Conservation (phyloP, 257 asterid genomes). For the Solanum pimpinellifolium region DNA sequence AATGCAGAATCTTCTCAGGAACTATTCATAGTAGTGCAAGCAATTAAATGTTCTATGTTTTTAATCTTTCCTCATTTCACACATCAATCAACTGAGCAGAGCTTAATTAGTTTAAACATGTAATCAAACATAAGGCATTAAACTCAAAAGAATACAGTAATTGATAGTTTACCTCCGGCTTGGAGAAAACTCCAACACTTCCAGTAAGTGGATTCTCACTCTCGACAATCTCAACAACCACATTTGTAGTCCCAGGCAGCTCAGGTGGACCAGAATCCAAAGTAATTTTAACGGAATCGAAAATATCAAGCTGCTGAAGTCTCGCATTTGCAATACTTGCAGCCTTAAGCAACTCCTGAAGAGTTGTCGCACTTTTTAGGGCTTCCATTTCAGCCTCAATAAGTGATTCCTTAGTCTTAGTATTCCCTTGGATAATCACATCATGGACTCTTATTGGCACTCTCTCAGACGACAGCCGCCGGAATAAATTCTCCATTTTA, state of each 20-base stretch:
- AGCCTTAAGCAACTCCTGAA: constrained; percentile 67
- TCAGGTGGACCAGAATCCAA: constrained; percentile 87
- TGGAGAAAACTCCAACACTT: constrained; percentile 62
- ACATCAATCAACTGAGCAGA: background rate
- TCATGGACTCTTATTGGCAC: constrained; percentile 78
- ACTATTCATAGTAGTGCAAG: background rate
- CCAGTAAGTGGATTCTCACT: constrained; percentile 43
- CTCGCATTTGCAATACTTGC: constrained; percentile 44
- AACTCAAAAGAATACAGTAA: background rate
- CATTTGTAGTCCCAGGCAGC: constrained; percentile 84
- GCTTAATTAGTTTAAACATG: background rate
- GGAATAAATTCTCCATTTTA: constrained; percentile 41
- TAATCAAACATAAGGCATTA: background rate
- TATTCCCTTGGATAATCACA: constrained; percentile 73
- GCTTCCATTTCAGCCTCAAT: constrained; percentile 59
- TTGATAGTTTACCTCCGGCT: constrained; percentile 55
- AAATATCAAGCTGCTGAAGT: constrained; percentile 57
- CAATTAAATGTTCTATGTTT: background rate
- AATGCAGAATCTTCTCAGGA: background rate
- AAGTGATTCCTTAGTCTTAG: constrained; percentile 57
- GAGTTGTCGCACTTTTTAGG: constrained; percentile 42
- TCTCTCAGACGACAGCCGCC: constrained; percentile 52
- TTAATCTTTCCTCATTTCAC: background rate
- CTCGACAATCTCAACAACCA: constrained; percentile 70
- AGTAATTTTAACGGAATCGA: constrained; percentile 65